Evolutionary conservation across 768 basidiomycete species (phyloP).

Genomic region (Russula abietina): DNA sequence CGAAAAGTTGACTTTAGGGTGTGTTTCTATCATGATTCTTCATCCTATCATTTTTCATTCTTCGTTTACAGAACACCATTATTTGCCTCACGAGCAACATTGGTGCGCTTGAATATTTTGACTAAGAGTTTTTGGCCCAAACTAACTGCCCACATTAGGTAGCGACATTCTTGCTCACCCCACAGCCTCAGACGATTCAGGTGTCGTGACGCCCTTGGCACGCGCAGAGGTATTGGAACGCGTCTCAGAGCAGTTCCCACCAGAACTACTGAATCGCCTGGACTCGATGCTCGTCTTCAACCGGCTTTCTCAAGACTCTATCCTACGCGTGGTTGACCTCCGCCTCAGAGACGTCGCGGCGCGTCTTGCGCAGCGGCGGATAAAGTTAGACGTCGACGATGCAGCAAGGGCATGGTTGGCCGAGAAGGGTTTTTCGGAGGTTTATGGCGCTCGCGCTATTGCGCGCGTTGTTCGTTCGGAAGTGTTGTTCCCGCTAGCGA

Average conservation of each 20-base stretch:
- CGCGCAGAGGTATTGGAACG: constrained; percentile 64
- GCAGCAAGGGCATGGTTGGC: constrained; percentile 65
- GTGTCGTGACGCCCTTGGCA: constrained; percentile 57
- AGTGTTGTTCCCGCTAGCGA: constrained; percentile 77
- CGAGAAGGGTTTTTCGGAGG: constrained; percentile 69
- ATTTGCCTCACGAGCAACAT: constrained; percentile 88
- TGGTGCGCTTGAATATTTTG: constrained; percentile 33
- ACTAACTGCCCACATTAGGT: constrained; percentile 15
- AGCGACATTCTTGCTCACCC: constrained; percentile 69
- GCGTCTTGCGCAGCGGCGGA: constrained; percentile 57
- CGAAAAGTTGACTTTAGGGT: constrained; percentile 89
- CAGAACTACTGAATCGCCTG: constrained; percentile 84
- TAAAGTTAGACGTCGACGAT: constrained; percentile 63
- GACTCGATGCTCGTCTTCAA: constrained; percentile 89
- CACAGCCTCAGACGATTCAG: constrained; percentile 55
- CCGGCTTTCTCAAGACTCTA: constrained; percentile 68
- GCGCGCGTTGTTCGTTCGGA: constrained; percentile 79
- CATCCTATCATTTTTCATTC: not conserved
- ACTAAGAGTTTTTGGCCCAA: not conserved
- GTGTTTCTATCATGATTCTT: not conserved
- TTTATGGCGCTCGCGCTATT: constrained; percentile 85
- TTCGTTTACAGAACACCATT: constrained; percentile 67
- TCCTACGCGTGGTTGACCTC: constrained; percentile 72
- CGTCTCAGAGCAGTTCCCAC: constrained; percentile 78
- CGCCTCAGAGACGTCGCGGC: constrained; percentile 69